Conservation (phyloP, 768 basidiomycete species). For the Tephrocybe sp. region DNA sequence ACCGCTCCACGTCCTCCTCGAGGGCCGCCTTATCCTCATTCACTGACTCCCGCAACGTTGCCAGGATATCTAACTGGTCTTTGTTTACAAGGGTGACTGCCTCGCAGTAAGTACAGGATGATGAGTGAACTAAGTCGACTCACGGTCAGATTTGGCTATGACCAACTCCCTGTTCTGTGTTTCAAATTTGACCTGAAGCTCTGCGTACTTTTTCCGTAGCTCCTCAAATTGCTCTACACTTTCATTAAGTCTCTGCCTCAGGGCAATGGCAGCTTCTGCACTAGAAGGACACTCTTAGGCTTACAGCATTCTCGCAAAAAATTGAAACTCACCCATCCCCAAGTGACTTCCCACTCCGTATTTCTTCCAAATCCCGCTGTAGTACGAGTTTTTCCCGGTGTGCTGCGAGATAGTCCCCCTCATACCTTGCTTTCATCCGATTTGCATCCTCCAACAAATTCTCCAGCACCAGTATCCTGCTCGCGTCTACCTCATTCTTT, state of each 20-base stretch:
- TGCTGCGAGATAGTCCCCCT: constrained; percentile 79
- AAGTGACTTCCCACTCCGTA: constrained; percentile 78
- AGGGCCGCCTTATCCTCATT: constrained; percentile 81
- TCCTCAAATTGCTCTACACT: constrained; percentile 77
- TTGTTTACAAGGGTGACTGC: constrained; percentile 88
- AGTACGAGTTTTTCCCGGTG: constrained; percentile 82
- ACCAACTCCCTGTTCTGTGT: constrained; percentile 64
- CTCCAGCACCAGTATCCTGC: constrained; percentile 80
- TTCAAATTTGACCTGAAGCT: constrained; percentile 69
- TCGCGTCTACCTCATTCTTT: constrained; percentile 75
- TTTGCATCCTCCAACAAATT: constrained; percentile 90
- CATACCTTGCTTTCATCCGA: constrained; percentile 85
- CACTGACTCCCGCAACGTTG: constrained; percentile 81
- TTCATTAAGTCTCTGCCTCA: constrained; percentile 86
- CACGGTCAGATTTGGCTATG: constrained; percentile 83
- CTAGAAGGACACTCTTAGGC: constrained; percentile 34
- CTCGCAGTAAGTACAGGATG: neutral
- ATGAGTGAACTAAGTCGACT: constrained; percentile 25
- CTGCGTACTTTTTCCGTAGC: constrained; percentile 64
- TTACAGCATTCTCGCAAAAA: constrained; percentile 7
- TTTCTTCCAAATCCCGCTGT: constrained; percentile 83
- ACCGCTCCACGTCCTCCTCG: constrained; percentile 61
- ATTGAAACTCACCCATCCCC: constrained; percentile 71
- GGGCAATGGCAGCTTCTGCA: constrained; percentile 82
- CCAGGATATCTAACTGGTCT: constrained; percentile 89